Evolutionary conservation across 805 yeast genomes (phyloP).

Genomic region (Yarrowia sp.): DNA sequence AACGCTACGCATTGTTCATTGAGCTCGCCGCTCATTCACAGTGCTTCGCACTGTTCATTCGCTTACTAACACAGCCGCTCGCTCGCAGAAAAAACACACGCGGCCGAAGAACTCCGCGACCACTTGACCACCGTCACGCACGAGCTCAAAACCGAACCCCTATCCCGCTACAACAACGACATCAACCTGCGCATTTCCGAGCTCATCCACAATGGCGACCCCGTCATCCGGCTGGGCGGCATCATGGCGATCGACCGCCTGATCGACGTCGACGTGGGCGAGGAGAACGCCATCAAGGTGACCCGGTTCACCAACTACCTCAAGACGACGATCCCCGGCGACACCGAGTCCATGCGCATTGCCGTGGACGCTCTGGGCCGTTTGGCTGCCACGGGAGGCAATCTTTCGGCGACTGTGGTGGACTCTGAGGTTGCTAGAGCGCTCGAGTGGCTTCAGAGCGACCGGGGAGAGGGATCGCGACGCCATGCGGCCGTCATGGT

Average conservation of each 20-base stretch:
- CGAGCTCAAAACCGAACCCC: constrained; percentile 23
- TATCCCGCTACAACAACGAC: constrained; percentile 69
- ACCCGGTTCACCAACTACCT: constrained; percentile 89
- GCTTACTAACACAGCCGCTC: constrained; percentile 18
- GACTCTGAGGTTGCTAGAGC: constrained; percentile 88
- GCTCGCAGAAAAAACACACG: constrained; percentile 9
- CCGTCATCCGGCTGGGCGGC: constrained; percentile 79
- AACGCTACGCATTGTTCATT: too few species aligned
- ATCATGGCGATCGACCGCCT: constrained; percentile 85
- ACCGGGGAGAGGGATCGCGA: constrained; percentile 70
- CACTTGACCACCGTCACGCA: constrained; percentile 13
- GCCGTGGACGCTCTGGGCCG: constrained; percentile 88
- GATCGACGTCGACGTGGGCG: constrained; percentile 78
- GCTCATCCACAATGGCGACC: constrained; percentile 70
- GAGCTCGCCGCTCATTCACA: neutral
- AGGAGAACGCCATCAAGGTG: constrained; percentile 81
- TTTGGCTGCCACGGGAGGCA: constrained; percentile 84
- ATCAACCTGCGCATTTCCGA: constrained; percentile 86
- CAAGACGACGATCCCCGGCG: constrained; percentile 74
- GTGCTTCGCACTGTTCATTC: too few species aligned
- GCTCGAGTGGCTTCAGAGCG: constrained; percentile 87
- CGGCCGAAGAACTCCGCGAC: constrained; percentile 14
- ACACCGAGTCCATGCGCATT: constrained; percentile 76
- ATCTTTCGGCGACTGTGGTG: constrained; percentile 86
- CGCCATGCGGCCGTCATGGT: constrained; percentile 89